A percentile compares a stretch with the other conserved stretches of the same genome.
Conservation (phyloP, 106 monocot genomes). For the Dioscorea zingiberensis region DNA sequence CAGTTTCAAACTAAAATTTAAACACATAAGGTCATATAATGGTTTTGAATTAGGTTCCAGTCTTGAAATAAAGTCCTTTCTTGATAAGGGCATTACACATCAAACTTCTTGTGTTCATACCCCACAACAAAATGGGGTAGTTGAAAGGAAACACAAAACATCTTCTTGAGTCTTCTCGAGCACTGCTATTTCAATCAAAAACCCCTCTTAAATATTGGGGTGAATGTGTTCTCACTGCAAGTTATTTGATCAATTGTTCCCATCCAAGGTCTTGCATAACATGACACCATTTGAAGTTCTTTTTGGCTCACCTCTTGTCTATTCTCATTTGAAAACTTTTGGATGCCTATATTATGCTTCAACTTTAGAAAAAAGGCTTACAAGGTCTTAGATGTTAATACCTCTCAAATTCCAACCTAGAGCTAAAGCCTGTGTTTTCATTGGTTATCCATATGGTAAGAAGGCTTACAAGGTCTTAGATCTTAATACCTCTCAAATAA, state of each 20-base stretch:
- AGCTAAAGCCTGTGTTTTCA: conserved; percentile 1
- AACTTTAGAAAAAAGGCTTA: neutral
- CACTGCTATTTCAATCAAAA: conserved; percentile 1
- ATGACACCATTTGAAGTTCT: conserved; percentile 6
- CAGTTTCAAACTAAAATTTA: neutral
- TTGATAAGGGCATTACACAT: neutral
- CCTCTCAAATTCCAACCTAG: neutral
- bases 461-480: neutral
- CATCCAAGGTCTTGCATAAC: conserved; percentile 1
- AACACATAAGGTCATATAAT: neutral
- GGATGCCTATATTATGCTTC: conserved; percentile 10
- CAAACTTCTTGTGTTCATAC: conserved; percentile 8
- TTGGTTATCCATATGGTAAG: conserved; percentile 9
- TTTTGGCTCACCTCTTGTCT: neutral
- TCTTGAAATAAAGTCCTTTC: neutral
- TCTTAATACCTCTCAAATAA: too few species aligned
- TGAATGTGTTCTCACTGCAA: neutral
- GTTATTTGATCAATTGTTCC: neutral
- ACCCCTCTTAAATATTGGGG: conserved; percentile 4
- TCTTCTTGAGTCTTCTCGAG: conserved; percentile 6
- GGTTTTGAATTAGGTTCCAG: neutral
- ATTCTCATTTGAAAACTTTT: conserved; percentile 3
- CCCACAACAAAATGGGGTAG: conserved; percentile 15
- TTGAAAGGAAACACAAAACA: conserved; percentile 13
- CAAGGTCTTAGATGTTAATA: too few species aligned